A percentile compares a stretch with the other conserved stretches of the same genome.
phyloP scores from a whole-genome alignment of 129 eudicot species.

The Silybum marianum region DNA sequence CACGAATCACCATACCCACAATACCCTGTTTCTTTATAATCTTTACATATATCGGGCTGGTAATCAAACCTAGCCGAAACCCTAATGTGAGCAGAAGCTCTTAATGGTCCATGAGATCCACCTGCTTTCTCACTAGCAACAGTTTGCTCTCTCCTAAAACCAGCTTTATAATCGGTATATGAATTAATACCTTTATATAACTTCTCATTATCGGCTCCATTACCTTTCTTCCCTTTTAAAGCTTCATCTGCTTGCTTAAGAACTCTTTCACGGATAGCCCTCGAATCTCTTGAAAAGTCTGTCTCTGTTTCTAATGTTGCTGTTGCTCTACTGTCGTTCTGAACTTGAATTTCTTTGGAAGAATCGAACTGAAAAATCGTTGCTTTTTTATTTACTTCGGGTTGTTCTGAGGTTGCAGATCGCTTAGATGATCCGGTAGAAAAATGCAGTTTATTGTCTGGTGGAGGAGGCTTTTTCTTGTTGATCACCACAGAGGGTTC shows the following conservation, averaged over 20 bases:
- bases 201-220: conserved; percentile 49
- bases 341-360: conserved; percentile 84
- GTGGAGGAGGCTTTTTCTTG: conserved; percentile 47
- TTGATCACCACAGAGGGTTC: conserved; percentile 47
- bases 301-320: conserved; percentile 95
- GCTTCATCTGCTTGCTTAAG: conserved; percentile 81
- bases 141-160: conserved; percentile 90
- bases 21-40: conserved; percentile 88
- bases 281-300: conserved; percentile 70
- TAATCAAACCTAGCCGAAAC: conserved; percentile 92
- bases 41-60: conserved; percentile 97
- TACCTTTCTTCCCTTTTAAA: conserved; percentile 61
- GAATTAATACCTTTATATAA: conserved; percentile 85
- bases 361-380: conserved; percentile 78
- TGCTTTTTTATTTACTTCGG: conserved; percentile 40
- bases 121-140: conserved; percentile 96
- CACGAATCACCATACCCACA: conserved; percentile 99
- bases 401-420: conserved; percentile 23
- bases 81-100: conserved; percentile 97
- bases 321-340: conserved; percentile 91
- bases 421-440: conserved; percentile 61
- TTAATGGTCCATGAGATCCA: conserved; percentile 92
- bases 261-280: conserved; percentile 86
- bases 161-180: conserved; percentile 89
- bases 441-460: conserved; percentile 67